These are phyloP conservation scores for Colletotrichum shisoi DNA, from an alignment of 2,329 filamentous ascomycete species.

Conservation along the genomic window DNA sequence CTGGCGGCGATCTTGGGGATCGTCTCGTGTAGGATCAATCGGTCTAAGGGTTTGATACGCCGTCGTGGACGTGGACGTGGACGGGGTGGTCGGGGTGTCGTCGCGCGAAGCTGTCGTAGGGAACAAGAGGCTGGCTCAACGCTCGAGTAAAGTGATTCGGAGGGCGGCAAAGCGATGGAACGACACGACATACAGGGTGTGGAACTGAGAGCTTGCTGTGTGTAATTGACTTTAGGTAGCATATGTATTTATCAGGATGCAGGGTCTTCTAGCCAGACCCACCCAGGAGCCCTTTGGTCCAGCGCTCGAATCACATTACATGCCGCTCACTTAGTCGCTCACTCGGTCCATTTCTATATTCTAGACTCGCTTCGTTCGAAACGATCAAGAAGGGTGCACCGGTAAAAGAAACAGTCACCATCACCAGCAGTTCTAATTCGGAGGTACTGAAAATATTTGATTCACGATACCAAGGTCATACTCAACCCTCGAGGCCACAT, in stretches of 20 bases:
- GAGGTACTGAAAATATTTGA: neutral
- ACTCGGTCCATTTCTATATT: neutral
- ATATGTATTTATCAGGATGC: slow-evolving; percentile 12
- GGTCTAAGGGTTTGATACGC: neutral
- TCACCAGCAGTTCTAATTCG: neutral
- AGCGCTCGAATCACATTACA: slow-evolving; percentile 33
- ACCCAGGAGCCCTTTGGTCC: slow-evolving; percentile 12
- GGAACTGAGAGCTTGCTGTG: neutral
- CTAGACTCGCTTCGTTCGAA: neutral
- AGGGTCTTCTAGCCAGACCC: slow-evolving; percentile 3
- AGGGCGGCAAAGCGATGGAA: neutral
- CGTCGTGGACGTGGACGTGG: neutral
- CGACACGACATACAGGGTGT: neutral
- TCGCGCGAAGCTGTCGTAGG: slow-evolving; percentile 8
- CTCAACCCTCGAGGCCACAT: neutral
- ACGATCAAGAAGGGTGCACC: too few relatives aligned
- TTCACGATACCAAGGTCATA: neutral
- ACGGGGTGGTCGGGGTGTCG: slow-evolving; percentile 1
- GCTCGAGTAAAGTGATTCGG: neutral
- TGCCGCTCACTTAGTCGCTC: slow-evolving; percentile 13
- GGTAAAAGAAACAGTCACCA: neutral
- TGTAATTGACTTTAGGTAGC: neutral
- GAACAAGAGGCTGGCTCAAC: neutral
- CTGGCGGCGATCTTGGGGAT: too few relatives aligned
- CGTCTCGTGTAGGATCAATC: slow-evolving; percentile 4